These are phyloP conservation scores for Pseudogymnoascus verrucosus DNA, from an alignment of 2,329 filamentous ascomycete genomes.

Conservation along the genomic window DNA sequence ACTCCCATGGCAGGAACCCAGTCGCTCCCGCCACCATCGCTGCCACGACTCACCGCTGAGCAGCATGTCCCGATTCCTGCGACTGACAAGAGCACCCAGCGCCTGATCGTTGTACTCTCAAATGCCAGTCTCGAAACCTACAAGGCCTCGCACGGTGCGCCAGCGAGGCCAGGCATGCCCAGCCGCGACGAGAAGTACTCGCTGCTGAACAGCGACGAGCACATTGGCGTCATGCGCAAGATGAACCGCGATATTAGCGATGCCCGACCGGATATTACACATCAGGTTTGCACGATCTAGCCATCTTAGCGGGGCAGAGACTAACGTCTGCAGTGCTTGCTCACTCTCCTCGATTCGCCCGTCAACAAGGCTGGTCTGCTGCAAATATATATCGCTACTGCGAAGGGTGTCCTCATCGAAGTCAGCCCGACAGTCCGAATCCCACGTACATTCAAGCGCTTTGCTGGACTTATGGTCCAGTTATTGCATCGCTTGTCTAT, in stretches of 20 bases:
- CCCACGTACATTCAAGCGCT: constrained; percentile 96
- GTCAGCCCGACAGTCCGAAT: constrained; percentile 98
- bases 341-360: constrained; percentile 93
- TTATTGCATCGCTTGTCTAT: constrained; percentile 92
- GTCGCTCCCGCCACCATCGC: constrained; percentile 82
- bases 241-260: constrained; percentile 99
- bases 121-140: constrained; percentile 98
- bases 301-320: constrained; percentile 17
- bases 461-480: constrained; percentile 97
- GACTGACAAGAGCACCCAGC: constrained; percentile 82
- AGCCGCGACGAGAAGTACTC: constrained; percentile 88
- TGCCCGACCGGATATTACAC: constrained; percentile 93
- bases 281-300: constrained; percentile 63
- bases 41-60: constrained; percentile 89
- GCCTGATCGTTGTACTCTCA: constrained; percentile 90
- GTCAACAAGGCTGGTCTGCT: constrained; percentile 97
- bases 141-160: constrained; percentile 71
- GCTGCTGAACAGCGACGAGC: constrained; percentile 95
- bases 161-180: constrained; percentile 52
- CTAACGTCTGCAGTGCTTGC: constrained; percentile 63
- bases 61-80: constrained; percentile 78
- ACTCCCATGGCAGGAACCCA: constrained; percentile 63
- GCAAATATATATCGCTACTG: constrained; percentile 97
- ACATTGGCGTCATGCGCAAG: constrained; percentile 98
- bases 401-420: constrained; percentile 94